A percentile compares a stretch with the other conserved stretches of the same genome.
Evolutionary conservation across 768 basidiomycete species (phyloP).

Genomic region (Psilocybe sp.): DNA sequence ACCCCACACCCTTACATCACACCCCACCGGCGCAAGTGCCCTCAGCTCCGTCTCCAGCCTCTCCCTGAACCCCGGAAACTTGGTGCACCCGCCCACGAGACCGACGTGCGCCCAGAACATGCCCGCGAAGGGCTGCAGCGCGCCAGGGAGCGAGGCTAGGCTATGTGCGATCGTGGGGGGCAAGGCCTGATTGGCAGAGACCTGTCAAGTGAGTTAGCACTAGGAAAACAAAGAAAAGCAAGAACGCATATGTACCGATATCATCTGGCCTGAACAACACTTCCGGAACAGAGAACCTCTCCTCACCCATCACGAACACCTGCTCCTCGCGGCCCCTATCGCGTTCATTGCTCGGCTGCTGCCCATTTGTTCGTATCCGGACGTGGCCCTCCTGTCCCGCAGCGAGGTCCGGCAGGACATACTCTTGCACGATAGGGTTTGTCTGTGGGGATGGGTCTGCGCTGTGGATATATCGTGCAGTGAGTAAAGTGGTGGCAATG

Average conservation of each 20-base stretch:
- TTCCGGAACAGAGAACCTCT: slow-evolving; percentile 92
- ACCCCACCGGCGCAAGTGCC: slow-evolving; percentile 78
- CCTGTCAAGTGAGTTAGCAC: slow-evolving; percentile 38
- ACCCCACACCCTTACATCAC: slow-evolving; percentile 43
- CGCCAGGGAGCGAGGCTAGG: slow-evolving; percentile 72
- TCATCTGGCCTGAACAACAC: slow-evolving; percentile 87
- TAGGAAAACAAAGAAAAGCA: slow-evolving; percentile 5
- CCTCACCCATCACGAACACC: slow-evolving; percentile 84
- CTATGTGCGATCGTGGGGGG: slow-evolving; percentile 70
- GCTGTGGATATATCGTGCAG: slow-evolving; percentile 15
- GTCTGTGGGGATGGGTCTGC: slow-evolving; percentile 49
- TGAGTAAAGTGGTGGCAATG: too few relatives aligned
- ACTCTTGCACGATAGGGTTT: slow-evolving; percentile 81
- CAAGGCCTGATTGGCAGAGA: slow-evolving; percentile 76
- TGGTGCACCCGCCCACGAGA: slow-evolving; percentile 80
- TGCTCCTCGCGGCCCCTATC: slow-evolving; percentile 35
- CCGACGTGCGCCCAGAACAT: slow-evolving; percentile 97
- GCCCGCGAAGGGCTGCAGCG: slow-evolving; percentile 57
- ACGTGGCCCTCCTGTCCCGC: slow-evolving; percentile 59
- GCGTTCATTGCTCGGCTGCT: too few relatives aligned
- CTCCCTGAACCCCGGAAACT: slow-evolving; percentile 68
- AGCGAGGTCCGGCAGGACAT: slow-evolving; percentile 86
- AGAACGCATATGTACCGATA: slow-evolving; percentile 57
- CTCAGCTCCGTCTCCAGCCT: slow-evolving; percentile 74
- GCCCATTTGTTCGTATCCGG: slow-evolving; percentile 36